Conservation (phyloP, 108 stramenopile species). For the Skeletonema tropicum region DNA sequence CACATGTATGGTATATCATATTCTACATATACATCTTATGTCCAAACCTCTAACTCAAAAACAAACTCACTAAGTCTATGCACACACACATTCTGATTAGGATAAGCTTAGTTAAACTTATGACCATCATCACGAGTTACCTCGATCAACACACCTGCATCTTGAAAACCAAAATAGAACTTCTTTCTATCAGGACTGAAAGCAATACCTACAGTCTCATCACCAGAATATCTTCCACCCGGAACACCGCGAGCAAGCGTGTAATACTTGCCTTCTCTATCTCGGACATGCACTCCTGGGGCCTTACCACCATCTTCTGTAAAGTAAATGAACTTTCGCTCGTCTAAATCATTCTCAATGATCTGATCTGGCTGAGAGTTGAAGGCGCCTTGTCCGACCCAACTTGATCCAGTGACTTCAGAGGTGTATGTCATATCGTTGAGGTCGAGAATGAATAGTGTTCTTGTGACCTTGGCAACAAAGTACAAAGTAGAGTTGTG, state of each 20-base stretch:
- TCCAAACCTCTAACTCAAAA: no score
- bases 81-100: no score
- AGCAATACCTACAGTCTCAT: conserved; percentile 14
- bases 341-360: neutral
- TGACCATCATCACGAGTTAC: conserved; percentile 2
- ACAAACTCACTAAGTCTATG: no score
- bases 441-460: no score
- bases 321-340: no score
- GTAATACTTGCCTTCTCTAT: neutral
- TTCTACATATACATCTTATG: no score
- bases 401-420: conserved; percentile 22
- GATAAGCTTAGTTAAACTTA: neutral
- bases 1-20: no score
- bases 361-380: conserved; percentile 48
- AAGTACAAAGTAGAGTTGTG: conserved; percentile 44
- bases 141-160: neutral
- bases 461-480: conserved; percentile 40
- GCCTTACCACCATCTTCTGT: no score
- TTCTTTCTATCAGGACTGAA: conserved; percentile 13
- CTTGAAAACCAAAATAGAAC: conserved; percentile 9
- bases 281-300: no score
- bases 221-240: neutral
- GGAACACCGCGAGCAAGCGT: neutral
- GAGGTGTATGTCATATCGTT: conserved; percentile 43
- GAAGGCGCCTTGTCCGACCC: conserved; percentile 38